Evolutionary conservation across 2,329 filamentous ascomycete genomes (phyloP).

Genomic region (Zymoseptoria crescenta): DNA sequence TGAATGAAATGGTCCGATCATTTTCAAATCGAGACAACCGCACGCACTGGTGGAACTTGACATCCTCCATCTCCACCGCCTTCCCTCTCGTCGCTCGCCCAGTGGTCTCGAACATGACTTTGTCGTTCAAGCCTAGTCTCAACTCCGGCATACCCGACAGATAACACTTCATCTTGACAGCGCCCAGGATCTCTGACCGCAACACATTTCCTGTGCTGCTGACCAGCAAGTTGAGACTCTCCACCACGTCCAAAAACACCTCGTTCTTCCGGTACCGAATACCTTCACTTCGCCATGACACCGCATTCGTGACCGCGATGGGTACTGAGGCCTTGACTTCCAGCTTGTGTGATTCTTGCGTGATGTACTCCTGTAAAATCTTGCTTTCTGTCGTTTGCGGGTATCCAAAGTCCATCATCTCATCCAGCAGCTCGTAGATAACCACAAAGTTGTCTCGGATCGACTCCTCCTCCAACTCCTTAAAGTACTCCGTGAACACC

Average conservation of each 20-base stretch:
- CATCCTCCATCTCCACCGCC: constrained; percentile 98
- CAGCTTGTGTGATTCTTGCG: constrained; percentile 96
- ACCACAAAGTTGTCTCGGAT: constrained; percentile 99
- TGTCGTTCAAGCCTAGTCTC: constrained; percentile 90
- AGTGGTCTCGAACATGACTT: constrained; percentile 99
- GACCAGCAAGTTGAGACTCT: constrained; percentile 91
- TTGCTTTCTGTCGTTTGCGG: constrained; percentile 97
- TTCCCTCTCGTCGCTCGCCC: constrained; percentile 90
- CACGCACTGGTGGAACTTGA: constrained; percentile 99
- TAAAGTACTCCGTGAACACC: constrained; percentile 99
- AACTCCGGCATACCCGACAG: constrained; percentile 96
- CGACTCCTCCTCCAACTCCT: constrained; percentile 95
- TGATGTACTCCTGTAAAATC: constrained; percentile 94
- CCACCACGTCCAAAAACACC: constrained; percentile 95
- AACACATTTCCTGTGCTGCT: constrained; percentile 91
- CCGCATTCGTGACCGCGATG: constrained; percentile 96
- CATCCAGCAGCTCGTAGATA: constrained; percentile 96
- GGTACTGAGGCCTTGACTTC: constrained; percentile 93
- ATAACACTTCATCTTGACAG: constrained; percentile 99
- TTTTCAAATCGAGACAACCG: constrained; percentile 94
- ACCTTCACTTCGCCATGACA: constrained; percentile 95
- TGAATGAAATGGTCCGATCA: constrained; percentile 97
- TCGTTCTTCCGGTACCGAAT: constrained; percentile 99
- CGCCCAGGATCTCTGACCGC: constrained; percentile 90
- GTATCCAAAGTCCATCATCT: constrained; percentile 99